phyloP scores from a whole-genome alignment of 2,329 filamentous ascomycete species.

The Lojkania enalia region DNA sequence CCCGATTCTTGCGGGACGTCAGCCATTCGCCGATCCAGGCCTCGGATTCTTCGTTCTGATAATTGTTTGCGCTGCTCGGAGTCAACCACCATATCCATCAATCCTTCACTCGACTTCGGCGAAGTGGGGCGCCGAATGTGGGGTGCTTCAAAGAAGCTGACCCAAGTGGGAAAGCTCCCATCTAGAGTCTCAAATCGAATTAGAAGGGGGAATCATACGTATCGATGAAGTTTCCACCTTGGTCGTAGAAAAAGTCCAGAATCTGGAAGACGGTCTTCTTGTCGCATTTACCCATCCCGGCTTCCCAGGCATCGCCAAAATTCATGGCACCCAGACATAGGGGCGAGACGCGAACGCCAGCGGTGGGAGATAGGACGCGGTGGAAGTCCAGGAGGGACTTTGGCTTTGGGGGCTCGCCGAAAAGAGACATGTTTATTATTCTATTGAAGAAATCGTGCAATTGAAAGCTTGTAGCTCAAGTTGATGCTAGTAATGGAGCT shows the following conservation, averaged over 20 bases:
- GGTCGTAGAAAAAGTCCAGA: constrained; percentile 52
- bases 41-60: constrained; percentile 55
- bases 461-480: not conserved
- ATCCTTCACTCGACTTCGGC: not conserved
- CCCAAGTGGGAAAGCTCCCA: too few relatives aligned
- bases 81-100: too few relatives aligned
- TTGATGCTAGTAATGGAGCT: not conserved
- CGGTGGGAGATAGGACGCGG: constrained; percentile 55
- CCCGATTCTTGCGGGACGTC: constrained; percentile 47
- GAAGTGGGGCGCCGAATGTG: not conserved
- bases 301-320: constrained; percentile 56
- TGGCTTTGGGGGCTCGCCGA: constrained; percentile 29
- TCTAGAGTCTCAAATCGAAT: too few relatives aligned
- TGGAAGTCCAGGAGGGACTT: constrained; percentile 55
- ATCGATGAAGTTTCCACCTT: constrained; percentile 58
- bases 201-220: constrained; percentile 38
- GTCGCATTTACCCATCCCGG: constrained; percentile 47
- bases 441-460: not conserved
- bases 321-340: constrained; percentile 60
- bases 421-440: constrained; percentile 23
- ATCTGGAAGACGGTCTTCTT: constrained; percentile 52
- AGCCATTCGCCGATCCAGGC: constrained; percentile 57
- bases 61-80: constrained; percentile 47
- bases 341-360: constrained; percentile 57
- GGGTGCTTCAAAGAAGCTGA: not conserved